phyloP scores from a whole-genome alignment of 2,329 filamentous ascomycete species.

The Paramyrothecium sp. region DNA sequence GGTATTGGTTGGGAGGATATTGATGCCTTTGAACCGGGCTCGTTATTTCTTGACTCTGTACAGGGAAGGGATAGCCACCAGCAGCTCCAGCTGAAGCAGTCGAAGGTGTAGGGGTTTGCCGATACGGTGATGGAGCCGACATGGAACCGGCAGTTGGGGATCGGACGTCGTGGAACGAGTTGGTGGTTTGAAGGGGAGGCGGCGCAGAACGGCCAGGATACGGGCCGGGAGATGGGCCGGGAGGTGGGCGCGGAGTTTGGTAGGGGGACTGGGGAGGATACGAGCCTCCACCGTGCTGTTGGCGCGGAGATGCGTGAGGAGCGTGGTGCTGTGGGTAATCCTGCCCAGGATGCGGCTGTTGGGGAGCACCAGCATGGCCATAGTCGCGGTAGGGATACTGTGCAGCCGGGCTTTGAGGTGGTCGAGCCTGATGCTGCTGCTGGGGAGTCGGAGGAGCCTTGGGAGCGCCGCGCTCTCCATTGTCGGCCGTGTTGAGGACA shows the following conservation, averaged over 20 bases:
- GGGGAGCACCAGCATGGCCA: conserved; percentile 23
- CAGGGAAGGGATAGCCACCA: conserved; percentile 53
- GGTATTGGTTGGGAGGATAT: conserved; percentile 42
- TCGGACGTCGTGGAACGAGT: conserved; percentile 44
- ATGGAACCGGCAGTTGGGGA: conserved; percentile 45
- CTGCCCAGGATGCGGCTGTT: conserved; percentile 30
- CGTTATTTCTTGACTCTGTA: conserved; percentile 37
- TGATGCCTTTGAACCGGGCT: conserved; percentile 54
- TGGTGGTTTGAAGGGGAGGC: conserved; percentile 45
- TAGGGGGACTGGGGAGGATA: conserved; percentile 33
- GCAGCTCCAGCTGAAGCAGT: conserved; percentile 34
- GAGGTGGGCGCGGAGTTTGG: conserved; percentile 23
- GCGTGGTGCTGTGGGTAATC: conserved; percentile 44
- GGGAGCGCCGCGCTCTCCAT: conserved; percentile 35
- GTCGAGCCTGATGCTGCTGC: conserved; percentile 30
- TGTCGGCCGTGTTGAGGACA: conserved; percentile 54
- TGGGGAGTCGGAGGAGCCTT: conserved; percentile 28
- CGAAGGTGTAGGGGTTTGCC: conserved; percentile 44
- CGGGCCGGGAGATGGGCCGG: conserved; percentile 35
- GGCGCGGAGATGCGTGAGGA: conserved; percentile 43
- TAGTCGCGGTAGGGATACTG: conserved; percentile 53
- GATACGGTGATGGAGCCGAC: conserved; percentile 44
- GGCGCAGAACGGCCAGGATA: conserved; percentile 43
- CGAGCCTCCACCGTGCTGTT: conserved; percentile 14
- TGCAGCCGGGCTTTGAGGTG: conserved; percentile 35